Evolutionary conservation across 129 eudicot genomes (phyloP), one percentile per base, ranked within the genome.

Genomic region (Flaveria brownii): DNA sequence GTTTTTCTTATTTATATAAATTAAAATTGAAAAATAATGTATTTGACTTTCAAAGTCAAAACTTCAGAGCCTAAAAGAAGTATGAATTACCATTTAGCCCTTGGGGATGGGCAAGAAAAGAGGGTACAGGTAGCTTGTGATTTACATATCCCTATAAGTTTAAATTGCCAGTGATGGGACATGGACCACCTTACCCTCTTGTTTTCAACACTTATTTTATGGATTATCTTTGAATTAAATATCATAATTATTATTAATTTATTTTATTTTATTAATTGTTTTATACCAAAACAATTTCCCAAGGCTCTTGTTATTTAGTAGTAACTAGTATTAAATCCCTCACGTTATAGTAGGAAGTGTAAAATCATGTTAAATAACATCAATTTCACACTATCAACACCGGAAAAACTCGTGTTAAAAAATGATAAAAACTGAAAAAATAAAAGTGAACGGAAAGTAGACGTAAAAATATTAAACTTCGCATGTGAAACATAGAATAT

Each of bases 171-270:
- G 68, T 9, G 46, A 63, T 30, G 69, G 46, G 69, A 28, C 69
- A 63, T 63, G 69, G 69, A 63, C 69, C 68, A 30, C 68, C 69
- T 30, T 62, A 62, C 45, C 45, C n/a, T 28, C 20, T 62, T 62
- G 45, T 15, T 62, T 62, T 28, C 68, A 26, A 17, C 30, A 2
- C 63, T 16, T 18, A 16, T 57, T 20, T 56, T 56, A 6, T n/a
- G 22, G 26, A 22, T 55, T 18, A 17, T 55, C 23, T n/a, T 55
- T 17, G 17, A 55, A 55, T 55, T 55, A 55, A 55, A 55, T 6
- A 13, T 14, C 57, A 51, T 14, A 51, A 14, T 16, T 15, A 13
- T 51, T 45, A 15, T 1, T 6, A 55, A 17, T 55, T 55, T 55
- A 9, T 36, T 30, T 30, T 0, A 36, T 36, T 36, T 36, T 36